Conservation (phyloP, 2,329 filamentous ascomycete species). For the Botrytis cinerea region DNA sequence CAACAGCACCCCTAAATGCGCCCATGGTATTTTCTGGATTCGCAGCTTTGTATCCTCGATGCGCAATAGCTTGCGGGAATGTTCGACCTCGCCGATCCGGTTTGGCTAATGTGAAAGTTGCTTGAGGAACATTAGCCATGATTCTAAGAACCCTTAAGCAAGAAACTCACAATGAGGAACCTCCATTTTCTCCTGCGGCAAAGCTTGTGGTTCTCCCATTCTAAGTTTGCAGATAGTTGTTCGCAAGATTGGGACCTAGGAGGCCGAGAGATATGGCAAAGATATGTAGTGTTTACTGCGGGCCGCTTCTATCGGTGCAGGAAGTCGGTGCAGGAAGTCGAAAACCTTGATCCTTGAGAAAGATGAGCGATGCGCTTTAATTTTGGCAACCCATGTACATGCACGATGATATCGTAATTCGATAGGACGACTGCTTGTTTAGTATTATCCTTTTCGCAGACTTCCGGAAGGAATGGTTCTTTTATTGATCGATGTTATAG, state of each 20-base stretch:
- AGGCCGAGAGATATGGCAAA: neutral
- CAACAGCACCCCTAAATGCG: slow-evolving; percentile 73
- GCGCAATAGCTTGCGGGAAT: slow-evolving; percentile 70
- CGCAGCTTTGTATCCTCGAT: slow-evolving; percentile 74
- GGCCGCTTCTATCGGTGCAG: neutral
- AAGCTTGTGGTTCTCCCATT: slow-evolving; percentile 21
- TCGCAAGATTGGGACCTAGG: neutral
- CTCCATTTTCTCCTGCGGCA: slow-evolving; percentile 25
- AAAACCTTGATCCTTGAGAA: slow-evolving; percentile 15
- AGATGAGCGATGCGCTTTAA: neutral
- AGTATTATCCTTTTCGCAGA: neutral
- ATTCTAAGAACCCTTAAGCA: neutral
- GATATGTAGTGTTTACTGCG: slow-evolving; percentile 3
- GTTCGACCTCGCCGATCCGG: slow-evolving; percentile 33
- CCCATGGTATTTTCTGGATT: slow-evolving; percentile 86
- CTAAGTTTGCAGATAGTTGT: neutral
- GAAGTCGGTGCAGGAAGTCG: slow-evolving; percentile 4
- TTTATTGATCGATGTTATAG: neutral
- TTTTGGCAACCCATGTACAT: neutral
- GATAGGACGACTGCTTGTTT: neutral
- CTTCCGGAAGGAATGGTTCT: neutral
- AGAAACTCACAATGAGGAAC: slow-evolving; percentile 17
- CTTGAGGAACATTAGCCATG: slow-evolving; percentile 30
- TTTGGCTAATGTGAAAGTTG: slow-evolving; percentile 35
- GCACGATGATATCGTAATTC: neutral